Conservation (phyloP, 768 basidiomycete genomes). For the Trametes cinnabarina region DNA sequence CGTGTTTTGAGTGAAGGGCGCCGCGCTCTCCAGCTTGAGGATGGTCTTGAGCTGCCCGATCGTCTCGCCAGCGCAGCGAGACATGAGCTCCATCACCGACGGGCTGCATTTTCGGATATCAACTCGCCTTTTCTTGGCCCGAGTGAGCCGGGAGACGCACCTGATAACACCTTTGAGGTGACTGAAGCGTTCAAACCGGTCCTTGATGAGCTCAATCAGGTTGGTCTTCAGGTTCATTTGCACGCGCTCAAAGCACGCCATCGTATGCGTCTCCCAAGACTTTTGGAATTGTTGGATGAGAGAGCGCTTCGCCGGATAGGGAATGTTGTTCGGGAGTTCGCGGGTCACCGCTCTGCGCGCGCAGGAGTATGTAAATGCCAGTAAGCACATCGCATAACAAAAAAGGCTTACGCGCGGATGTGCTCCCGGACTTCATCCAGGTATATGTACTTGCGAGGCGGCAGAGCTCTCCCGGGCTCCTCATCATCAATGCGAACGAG, state of each 20-base stretch:
- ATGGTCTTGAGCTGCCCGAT: slow-evolving; percentile 6
- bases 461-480: background rate
- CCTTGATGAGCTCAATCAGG: slow-evolving; percentile 28
- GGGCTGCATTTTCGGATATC: background rate
- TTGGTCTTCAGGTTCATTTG: slow-evolving; percentile 32
- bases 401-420: slow-evolving; percentile 31
- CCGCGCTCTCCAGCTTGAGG: slow-evolving; percentile 15
- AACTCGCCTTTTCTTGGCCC: too few relatives aligned
- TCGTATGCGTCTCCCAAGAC: slow-evolving; percentile 37
- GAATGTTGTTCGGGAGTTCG: slow-evolving; percentile 46
- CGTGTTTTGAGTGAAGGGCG: slow-evolving; percentile 40
- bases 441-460: slow-evolving; percentile 21
- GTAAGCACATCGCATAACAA: too few relatives aligned
- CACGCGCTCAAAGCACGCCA: slow-evolving; percentile 36
- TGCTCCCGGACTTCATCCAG: slow-evolving; percentile 34
- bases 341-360: slow-evolving; percentile 35
- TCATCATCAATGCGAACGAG: slow-evolving; percentile 8
- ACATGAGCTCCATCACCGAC: background rate
- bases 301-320: slow-evolving; percentile 40
- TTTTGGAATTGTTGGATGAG: slow-evolving; percentile 39
- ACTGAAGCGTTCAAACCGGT: slow-evolving; percentile 40
- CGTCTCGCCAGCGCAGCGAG: background rate
- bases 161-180: slow-evolving; percentile 33
- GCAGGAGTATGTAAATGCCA: too few relatives aligned
- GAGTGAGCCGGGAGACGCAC: slow-evolving; percentile 24